Conservation (phyloP, 352 stramenopile species). For the Phytophthora tentaculata region DNA sequence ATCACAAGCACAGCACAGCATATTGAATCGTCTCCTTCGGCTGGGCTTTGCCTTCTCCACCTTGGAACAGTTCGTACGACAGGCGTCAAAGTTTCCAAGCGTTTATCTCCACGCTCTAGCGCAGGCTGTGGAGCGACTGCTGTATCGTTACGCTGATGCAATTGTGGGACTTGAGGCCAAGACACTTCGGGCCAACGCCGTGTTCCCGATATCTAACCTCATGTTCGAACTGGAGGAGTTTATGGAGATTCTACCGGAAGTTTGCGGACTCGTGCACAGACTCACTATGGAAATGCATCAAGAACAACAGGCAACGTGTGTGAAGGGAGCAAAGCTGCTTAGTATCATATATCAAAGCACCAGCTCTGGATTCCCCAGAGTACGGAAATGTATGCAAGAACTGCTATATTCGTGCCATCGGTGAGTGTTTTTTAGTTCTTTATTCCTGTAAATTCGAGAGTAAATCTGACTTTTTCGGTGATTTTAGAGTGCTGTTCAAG, state of each 20-base stretch:
- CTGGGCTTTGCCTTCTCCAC: slow-evolving; percentile 57
- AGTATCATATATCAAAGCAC: slow-evolving; percentile 50
- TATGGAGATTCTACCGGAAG: slow-evolving; percentile 61
- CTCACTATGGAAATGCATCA: slow-evolving; percentile 21
- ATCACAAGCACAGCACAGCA: slow-evolving; percentile 51
- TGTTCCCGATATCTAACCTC: slow-evolving; percentile 71
- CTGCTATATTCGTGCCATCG: slow-evolving; percentile 60
- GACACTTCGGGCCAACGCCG: slow-evolving; percentile 40
- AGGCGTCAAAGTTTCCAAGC: slow-evolving; percentile 36
- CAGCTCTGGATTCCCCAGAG: slow-evolving; percentile 63
- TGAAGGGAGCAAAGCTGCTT: slow-evolving; percentile 52
- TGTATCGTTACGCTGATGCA: slow-evolving; percentile 60
- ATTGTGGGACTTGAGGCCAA: slow-evolving; percentile 66
- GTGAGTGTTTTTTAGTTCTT: slow-evolving; percentile 30
- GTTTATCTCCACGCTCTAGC: slow-evolving; percentile 67
- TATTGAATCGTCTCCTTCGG: slow-evolving; percentile 62
- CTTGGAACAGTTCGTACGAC: slow-evolving; percentile 57
- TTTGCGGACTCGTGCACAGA: slow-evolving; percentile 56
- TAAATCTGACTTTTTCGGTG: slow-evolving; percentile 5
- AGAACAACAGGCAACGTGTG: slow-evolving; percentile 9
- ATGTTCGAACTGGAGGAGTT: slow-evolving; percentile 76
- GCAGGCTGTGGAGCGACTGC: slow-evolving; percentile 55
- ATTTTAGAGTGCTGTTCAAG: slow-evolving; percentile 67
- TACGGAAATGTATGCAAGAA: slow-evolving; percentile 60
- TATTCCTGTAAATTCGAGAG: background rate